phyloP scores from a whole-genome alignment of 495 filamentous ascomycete species.

The Letharia columbiana region DNA sequence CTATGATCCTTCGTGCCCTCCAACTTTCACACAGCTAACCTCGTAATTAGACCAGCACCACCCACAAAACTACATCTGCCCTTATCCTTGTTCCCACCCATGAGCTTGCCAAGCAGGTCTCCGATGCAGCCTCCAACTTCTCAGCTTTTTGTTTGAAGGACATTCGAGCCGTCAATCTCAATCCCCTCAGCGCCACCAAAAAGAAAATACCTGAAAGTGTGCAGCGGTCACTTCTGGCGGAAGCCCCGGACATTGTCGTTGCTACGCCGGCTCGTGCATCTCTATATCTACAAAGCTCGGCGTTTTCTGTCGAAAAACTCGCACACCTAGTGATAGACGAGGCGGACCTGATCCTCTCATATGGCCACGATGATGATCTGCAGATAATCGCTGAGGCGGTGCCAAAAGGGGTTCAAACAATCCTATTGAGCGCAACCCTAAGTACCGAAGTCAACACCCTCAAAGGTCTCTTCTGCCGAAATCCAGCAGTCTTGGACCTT shows the following conservation, averaged over 20 bases:
- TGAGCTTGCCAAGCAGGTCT: constrained; percentile 87
- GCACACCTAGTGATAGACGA: constrained; percentile 86
- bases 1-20: constrained; percentile 23
- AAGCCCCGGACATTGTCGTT: constrained; percentile 79
- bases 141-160: constrained; percentile 76
- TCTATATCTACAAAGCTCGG: constrained; percentile 57
- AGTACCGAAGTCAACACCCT: constrained; percentile 76
- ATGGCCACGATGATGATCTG: constrained; percentile 89
- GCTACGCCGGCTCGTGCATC: constrained; percentile 76
- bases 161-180: constrained; percentile 72
- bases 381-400: constrained; percentile 63
- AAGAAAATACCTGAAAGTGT: constrained; percentile 77
- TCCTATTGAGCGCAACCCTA: constrained; percentile 89
- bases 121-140: constrained; percentile 61
- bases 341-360: constrained; percentile 87
- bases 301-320: constrained; percentile 60
- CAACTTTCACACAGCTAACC: constrained; percentile 4
- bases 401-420: constrained; percentile 78
- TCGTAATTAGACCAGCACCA: constrained; percentile 31
- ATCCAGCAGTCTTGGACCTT: constrained; percentile 68
- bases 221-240: constrained; percentile 75
- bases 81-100: constrained; percentile 90
- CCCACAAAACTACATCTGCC: constrained; percentile 47
- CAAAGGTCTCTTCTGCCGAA: constrained; percentile 78
- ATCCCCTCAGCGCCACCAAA: constrained; percentile 31